Percentiles rank a stretch among this genome's conserved stretches.
Evolutionary conservation across 208 protist genomes (phyloP).

Genomic region (Trypanosomatidae sp.): DNA sequence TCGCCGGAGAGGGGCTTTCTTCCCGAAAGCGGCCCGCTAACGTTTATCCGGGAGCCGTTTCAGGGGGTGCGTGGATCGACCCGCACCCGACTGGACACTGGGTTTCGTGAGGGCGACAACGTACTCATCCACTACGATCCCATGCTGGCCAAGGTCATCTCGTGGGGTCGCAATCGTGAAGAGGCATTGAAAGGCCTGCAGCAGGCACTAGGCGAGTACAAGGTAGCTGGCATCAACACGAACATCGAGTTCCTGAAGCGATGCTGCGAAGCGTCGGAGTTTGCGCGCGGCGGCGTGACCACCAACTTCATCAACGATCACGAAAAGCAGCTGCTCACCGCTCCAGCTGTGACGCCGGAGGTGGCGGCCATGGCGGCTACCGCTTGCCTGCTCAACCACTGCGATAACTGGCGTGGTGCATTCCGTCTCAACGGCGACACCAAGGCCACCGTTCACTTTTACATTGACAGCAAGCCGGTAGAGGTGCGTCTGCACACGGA

Average conservation of each 20-base stretch:
- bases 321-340: constrained; percentile 31
- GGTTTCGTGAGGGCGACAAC: constrained; percentile 72
- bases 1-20: constrained; percentile 88
- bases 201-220: constrained; percentile 72
- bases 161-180: constrained; percentile 33
- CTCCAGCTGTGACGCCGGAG: constrained; percentile 25
- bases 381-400: constrained; percentile 22
- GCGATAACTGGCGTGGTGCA: constrained; percentile 22
- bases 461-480: constrained; percentile 25
- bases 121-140: constrained; percentile 97
- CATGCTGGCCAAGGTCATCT: constrained; percentile 83
- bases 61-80: constrained; percentile 33
- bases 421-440: constrained; percentile 44
- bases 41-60: constrained; percentile 33
- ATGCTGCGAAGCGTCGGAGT: constrained; percentile 52
- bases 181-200: constrained; percentile 28
- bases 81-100: constrained; percentile 76
- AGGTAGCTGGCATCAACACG: constrained; percentile 87
- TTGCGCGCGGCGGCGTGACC: constrained; percentile 57
- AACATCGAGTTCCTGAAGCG: constrained; percentile 82
- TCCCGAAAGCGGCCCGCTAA: constrained; percentile 48
- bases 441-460: constrained; percentile 30
- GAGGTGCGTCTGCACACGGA: constrained; percentile 32
- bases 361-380: constrained; percentile 22
- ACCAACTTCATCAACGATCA: constrained; percentile 82